Base-by-base conservation (phyloP, 192 early-diverging fungal species). In the Backusella australiensis region DNA sequence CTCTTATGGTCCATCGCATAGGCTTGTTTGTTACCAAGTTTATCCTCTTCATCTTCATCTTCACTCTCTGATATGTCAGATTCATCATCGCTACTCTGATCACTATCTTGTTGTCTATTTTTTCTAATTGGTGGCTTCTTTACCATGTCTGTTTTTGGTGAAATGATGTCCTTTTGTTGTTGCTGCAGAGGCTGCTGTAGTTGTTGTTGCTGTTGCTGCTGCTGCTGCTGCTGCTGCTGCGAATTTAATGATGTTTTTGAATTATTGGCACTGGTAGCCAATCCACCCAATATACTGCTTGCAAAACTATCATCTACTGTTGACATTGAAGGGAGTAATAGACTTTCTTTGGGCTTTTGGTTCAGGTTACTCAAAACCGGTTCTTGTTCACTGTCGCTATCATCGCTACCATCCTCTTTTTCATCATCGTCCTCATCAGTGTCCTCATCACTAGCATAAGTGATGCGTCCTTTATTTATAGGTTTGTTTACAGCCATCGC, bases 371-470 rank as follows among this genome's bases (percentile, higher is more conserved):
- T 19, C 23, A 49, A 39, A 9, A 41, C 42, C 1, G 52, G 21
- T 21, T 69, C 79, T 44, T 72, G 53, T 15, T 80, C 73, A 17
- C 52, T 59, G 4, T 75, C 74, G 66, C 52, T 73, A 21, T 67
- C 78, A 56, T 46, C 14, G 9, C 26, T 29, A 63, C 14, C 56
- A 63, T 63, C 56, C 23, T 63, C 56, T 26, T 63, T 29, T 34
- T 52, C 71, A 35, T 77, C 76, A 4, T 74, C 72, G 1, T 29
- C 26, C 0, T 81, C 80, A 53, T 74, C 69, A 6, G 73, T 75
- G 34, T 59, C 69, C 26, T 69, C 71, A 29, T 78, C 80, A 35
- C 80, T 81, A 14, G 80, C 76, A 69, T 81, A 77, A 39, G 74
- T 77, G 15, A 63, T 14, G n/a, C 69, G 46, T 4, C 70, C 70